A percentile compares a stretch with the other conserved stretches of the same genome.
These are phyloP conservation scores for Geopyxis carbonaria DNA, from an alignment of 495 filamentous ascomycete species.

Conservation along the genomic window DNA sequence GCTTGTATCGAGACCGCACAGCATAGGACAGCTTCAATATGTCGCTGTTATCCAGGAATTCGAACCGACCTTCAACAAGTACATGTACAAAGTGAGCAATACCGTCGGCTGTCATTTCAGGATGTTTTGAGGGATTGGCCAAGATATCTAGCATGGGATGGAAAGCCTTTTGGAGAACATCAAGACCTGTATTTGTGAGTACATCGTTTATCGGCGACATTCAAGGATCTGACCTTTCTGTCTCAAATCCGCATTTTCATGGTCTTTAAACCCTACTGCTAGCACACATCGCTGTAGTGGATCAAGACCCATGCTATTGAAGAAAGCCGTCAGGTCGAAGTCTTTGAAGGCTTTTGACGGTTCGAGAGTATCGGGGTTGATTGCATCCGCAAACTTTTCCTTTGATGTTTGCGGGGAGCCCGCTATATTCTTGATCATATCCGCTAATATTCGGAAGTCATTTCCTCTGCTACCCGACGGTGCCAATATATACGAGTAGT, in stretches of 20 bases:
- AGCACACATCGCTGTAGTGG: slow-evolving; percentile 73
- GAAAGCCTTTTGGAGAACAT: slow-evolving; percentile 18
- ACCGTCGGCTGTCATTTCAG: slow-evolving; percentile 18
- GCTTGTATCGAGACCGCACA: slow-evolving; percentile 24
- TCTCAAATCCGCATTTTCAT: slow-evolving; percentile 58
- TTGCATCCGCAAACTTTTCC: slow-evolving; percentile 76
- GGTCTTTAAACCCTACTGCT: slow-evolving; percentile 71
- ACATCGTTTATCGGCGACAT: background rate
- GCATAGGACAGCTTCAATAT: slow-evolving; percentile 22
- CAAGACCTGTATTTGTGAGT: slow-evolving; percentile 15
- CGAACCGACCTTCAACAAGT: too few species aligned
- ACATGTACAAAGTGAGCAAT: slow-evolving; percentile 56
- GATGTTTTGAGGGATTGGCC: slow-evolving; percentile 52
- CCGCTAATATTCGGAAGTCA: slow-evolving; percentile 44
- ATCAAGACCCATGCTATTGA: slow-evolving; percentile 86
- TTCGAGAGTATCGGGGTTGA: slow-evolving; percentile 54
- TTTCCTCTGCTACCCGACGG: slow-evolving; percentile 9
- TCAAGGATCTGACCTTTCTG: slow-evolving; percentile 76
- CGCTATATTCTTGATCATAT: slow-evolving; percentile 66
- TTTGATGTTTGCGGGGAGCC: slow-evolving; percentile 56
- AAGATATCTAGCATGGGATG: slow-evolving; percentile 24
- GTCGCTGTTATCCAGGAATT: slow-evolving; percentile 20
- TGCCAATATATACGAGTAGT: slow-evolving; percentile 19
- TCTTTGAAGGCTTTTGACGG: slow-evolving; percentile 74
- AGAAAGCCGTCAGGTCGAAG: slow-evolving; percentile 80